These are phyloP conservation scores for Aspergillus homomorphus DNA, from an alignment of 495 filamentous ascomycete species.

Conservation along the genomic window DNA sequence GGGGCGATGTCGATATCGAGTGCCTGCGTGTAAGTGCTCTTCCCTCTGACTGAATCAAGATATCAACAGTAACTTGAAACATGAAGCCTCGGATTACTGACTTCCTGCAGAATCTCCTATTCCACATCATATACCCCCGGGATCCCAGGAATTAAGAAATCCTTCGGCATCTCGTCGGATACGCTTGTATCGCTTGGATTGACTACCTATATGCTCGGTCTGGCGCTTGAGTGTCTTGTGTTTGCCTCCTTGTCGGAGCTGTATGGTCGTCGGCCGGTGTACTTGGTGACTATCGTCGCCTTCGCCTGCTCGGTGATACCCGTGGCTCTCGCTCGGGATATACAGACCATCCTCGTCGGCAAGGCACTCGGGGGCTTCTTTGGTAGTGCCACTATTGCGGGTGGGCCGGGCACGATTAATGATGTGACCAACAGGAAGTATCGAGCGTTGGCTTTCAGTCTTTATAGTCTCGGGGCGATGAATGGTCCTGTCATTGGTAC, in stretches of 20 bases:
- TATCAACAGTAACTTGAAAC: too few relatives aligned
- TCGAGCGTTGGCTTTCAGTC: conserved; percentile 63
- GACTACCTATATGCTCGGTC: conserved; percentile 66
- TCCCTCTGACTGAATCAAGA: too few relatives aligned
- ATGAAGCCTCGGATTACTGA: too few relatives aligned
- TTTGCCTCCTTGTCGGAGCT: conserved; percentile 75
- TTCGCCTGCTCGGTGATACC: conserved; percentile 67
- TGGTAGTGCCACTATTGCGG: conserved; percentile 63
- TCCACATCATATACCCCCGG: too few relatives aligned
- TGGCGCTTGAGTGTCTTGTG: conserved; percentile 65
- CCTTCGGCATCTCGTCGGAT: conserved; percentile 54
- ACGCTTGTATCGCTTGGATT: conserved; percentile 66
- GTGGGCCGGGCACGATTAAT: conserved; percentile 70
- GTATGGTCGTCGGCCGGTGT: conserved; percentile 67
- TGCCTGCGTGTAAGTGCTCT: too few relatives aligned
- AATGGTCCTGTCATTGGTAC: conserved; percentile 51
- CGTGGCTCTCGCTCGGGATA: conserved; percentile 62
- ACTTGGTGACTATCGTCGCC: conserved; percentile 56
- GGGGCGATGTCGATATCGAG: conserved; percentile 51
- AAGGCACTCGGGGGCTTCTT: conserved; percentile 59
- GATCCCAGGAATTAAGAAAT: conserved; percentile 44
- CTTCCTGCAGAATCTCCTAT: too few relatives aligned
- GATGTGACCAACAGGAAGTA: conserved; percentile 68
- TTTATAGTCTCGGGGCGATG: conserved; percentile 69
- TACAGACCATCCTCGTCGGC: conserved; percentile 60